Evolutionary conservation across 192 early-diverging fungal genomes (phyloP), one percentile per base, ranked within the genome.

Genomic region (Umbelopsis sp.): DNA sequence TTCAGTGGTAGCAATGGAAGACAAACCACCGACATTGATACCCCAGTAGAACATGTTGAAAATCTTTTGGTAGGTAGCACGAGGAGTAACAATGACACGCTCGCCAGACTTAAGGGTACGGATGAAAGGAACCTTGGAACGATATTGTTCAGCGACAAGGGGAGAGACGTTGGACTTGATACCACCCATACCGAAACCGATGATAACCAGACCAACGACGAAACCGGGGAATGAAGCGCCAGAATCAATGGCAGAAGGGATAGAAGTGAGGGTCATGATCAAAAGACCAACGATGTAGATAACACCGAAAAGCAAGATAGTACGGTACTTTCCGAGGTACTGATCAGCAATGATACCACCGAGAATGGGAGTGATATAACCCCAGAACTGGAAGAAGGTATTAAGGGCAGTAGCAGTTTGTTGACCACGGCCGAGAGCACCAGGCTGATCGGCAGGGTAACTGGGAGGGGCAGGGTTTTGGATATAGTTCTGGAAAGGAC

Each of bases 11-110:
- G 79, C 83, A 67, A 81, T 89, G 64, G 82, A 83, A 73, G 76
- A 87, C 58, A 93, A 80, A 23, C 86, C 82, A 45, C 91, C 91
- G 27, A 91, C 25, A 73, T 91, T 91, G 71, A 93, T 90, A 45
- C 86, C 81, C 81, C 84, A 86, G 80, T 95, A 95, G 79, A 95
- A 95, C 88, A 86, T 91, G 78, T 89, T 88, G 81, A 93, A 94
- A 65, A 94, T 89, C 18, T 82, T 86, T 81, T 93, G 90, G 66
- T 89, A 72, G 3, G 92, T 92, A 66, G 89, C 78, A 64, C 80
- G 78, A 37, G 89, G 87, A 78, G 86, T 81, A 13, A 91, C 84
- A 61, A 91, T 81, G 23, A 90, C 89, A 61, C 71, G 74, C 44
- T 81, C 75, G n/a, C 87, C 88, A 44, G 69, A 80, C 58, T 83